A percentile compares a stretch with the other conserved stretches of the same genome.
phyloP scores from a whole-genome alignment of 768 basidiomycete genomes.

The Calvatia gigantea region DNA sequence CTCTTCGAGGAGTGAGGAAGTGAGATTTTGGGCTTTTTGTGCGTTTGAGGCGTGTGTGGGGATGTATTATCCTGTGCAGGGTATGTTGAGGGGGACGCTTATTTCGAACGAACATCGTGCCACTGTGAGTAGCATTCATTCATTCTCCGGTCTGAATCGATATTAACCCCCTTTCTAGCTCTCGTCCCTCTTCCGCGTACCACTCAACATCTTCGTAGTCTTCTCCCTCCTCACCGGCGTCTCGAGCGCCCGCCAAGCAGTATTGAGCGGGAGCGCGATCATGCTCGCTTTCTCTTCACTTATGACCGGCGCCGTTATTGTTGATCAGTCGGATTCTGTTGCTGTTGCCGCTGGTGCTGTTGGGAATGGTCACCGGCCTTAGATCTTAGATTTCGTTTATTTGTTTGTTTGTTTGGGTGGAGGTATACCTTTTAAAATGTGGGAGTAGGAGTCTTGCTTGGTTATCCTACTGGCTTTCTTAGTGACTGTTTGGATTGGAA shows the following conservation, averaged over 20 bases:
- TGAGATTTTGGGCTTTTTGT: conserved; percentile 73
- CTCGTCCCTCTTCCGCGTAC: conserved; percentile 70
- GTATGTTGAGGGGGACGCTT: conserved; percentile 63
- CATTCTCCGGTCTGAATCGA: too few relatives aligned
- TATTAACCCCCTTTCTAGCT: too few relatives aligned
- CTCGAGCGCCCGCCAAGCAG: conserved; percentile 56
- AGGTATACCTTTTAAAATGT: too few relatives aligned
- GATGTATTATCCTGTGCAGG: conserved; percentile 78
- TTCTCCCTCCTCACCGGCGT: conserved; percentile 66
- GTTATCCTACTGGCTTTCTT: too few relatives aligned
- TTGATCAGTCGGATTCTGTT: conserved; percentile 28
- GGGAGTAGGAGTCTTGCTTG: too few relatives aligned
- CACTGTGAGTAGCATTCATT: conserved; percentile 45
- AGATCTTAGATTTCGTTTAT: background rate
- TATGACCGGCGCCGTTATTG: conserved; percentile 49
- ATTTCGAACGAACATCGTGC: conserved; percentile 73
- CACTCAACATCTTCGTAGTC: conserved; percentile 72
- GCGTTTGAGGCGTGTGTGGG: conserved; percentile 75
- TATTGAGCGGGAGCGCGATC: conserved; percentile 54
- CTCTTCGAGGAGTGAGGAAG: conserved; percentile 36
- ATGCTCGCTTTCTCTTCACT: conserved; percentile 58
- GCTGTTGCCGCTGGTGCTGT: background rate
- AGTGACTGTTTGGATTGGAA: background rate
- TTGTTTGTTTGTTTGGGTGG: too few relatives aligned
- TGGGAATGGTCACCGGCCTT: background rate